Evolutionary conservation across 176 grass and related monocot species (phyloP).

Genomic region (Hordeum vulgare): DNA sequence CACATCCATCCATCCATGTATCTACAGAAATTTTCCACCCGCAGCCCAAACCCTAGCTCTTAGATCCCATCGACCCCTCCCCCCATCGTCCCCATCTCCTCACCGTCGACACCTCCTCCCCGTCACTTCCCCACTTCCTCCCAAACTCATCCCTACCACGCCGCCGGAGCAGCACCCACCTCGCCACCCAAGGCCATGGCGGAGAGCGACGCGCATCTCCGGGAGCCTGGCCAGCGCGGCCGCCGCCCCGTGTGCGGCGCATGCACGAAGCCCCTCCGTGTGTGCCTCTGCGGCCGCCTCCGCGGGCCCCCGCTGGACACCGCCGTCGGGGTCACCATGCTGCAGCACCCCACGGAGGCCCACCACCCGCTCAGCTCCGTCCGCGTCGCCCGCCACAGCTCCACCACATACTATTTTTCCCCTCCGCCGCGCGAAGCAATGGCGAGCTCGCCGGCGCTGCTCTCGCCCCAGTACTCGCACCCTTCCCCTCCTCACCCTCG

Average conservation of each 20-base stretch:
- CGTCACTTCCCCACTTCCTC: no score
- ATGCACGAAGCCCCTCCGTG: constrained; percentile 60
- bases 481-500: background rate
- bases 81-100: no score
- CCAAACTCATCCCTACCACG: no score
- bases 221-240: constrained; percentile 6
- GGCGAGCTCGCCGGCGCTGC: constrained; percentile 35
- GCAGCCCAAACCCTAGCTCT: no score
- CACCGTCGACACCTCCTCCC: no score
- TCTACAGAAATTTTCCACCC: no score
- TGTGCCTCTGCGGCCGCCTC: constrained; percentile 77
- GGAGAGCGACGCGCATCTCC: constrained; percentile 2
- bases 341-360: constrained; percentile 72
- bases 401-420: constrained; percentile 8
- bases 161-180: background rate
- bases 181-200: constrained; percentile 25
- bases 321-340: constrained; percentile 60
- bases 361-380: constrained; percentile 83
- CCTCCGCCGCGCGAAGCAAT: constrained; percentile 25
- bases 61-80: no score
- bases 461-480: constrained; percentile 20
- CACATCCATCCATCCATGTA: no score
- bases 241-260: constrained; percentile 49
- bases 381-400: constrained; percentile 45
- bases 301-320: constrained; percentile 54